phyloP scores from a whole-genome alignment of 257 asterid genomes.

The Solanum appendiculatum region DNA sequence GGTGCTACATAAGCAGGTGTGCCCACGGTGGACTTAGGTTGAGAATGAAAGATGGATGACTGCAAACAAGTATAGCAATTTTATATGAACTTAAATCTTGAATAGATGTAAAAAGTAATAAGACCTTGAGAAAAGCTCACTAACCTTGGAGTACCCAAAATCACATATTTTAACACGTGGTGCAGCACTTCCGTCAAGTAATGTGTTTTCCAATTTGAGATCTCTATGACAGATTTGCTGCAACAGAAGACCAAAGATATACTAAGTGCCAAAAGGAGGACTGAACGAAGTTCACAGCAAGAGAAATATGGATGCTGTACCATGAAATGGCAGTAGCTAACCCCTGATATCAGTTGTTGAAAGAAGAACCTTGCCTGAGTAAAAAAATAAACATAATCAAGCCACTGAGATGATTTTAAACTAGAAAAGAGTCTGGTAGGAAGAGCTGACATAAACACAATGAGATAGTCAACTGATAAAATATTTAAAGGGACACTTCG shows the following conservation, averaged over 20 bases:
- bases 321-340: conserved; percentile 40
- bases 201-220: conserved; percentile 36
- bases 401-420: neutral
- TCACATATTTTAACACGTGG: conserved; percentile 40
- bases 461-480: neutral
- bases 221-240: conserved; percentile 43
- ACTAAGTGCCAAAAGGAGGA: neutral
- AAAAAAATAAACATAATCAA: neutral
- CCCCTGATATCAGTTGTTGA: conserved; percentile 38
- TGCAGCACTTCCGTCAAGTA: conserved; percentile 30
- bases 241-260: neutral
- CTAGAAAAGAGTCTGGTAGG: neutral
- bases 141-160: conserved; percentile 41
- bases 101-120: neutral
- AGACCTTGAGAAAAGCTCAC: neutral
- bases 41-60: conserved; percentile 36
- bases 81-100: neutral
- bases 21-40: conserved; percentile 36
- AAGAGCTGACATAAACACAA: neutral
- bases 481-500: neutral
- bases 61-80: conserved; percentile 1
- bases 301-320: conserved; percentile 3
- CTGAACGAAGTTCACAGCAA: neutral
- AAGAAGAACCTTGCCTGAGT: conserved; percentile 37
- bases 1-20: conserved; percentile 44